Evolutionary conservation across 805 yeast genomes (phyloP), one percentile per base, ranked within the genome.

Genomic region (Candida gorgasii): DNA sequence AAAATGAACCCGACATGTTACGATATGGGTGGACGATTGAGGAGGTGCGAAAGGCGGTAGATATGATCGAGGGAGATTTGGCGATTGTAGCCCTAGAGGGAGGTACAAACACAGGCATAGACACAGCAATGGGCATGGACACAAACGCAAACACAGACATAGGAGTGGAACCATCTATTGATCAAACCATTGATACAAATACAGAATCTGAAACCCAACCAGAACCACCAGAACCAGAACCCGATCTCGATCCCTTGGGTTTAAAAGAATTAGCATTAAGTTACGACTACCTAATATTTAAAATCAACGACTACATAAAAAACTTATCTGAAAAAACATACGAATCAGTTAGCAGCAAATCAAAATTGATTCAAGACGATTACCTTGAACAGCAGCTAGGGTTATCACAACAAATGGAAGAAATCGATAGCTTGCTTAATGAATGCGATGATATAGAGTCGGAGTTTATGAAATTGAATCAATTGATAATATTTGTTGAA

Each of bases 211-310:
- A 27, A n/a, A 13, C 14, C 12, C n/a, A 27, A 26, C 28, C 28
- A 26, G 5, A 26, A 12, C 6, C 24, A 22, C 24, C 24, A 22
- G 30, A 27, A 27, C 17, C 14, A 5, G 30, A 27, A 13, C 12
- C 30, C 5, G 30, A 35, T 14, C 15, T 6, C 17, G 90, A 85
- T 59, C 88, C 89, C 1, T 62, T 85, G 18, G 78, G 81, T 9
- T 71, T 85, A 13, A 76, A 79, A 51, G 72, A 75, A 43, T 62
- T 86, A 32, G 78, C 86, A 0, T 65, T 82, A 17, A 76, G 74
- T 40, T 84, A 76, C 55, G 92, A 86, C 52, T 82, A 83, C 51
- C 59, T 86, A 29, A 57, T 84, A 56, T 82, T 68, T 62, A 79
- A 78, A 55, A 81, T 86, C 39, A 72, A 74, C 35, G 86, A 80